Percentiles rank a stretch among this genome's conserved stretches.
These are phyloP conservation scores for Thielaviopsis populi DNA, from an alignment of 2,329 filamentous ascomycete species.

Conservation along the genomic window DNA sequence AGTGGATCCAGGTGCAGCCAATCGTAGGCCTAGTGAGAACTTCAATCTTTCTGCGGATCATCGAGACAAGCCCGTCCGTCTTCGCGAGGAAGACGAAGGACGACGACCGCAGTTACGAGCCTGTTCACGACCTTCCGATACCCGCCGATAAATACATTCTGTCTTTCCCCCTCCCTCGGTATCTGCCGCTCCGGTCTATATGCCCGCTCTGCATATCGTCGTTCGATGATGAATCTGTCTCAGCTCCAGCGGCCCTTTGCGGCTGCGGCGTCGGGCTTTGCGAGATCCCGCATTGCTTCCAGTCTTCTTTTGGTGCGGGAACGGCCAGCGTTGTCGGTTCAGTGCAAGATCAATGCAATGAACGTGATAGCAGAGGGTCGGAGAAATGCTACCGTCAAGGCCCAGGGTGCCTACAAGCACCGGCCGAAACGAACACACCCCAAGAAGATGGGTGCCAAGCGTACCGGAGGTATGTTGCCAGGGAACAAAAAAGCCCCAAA, in stretches of 20 bases:
- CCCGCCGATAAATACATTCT: neutral
- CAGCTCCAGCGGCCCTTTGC: slow-evolving; percentile 33
- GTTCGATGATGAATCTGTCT: slow-evolving; percentile 18
- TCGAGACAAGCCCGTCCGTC: neutral
- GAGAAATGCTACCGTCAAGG: slow-evolving; percentile 44
- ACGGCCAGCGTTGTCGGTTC: slow-evolving; percentile 18
- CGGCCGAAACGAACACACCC: slow-evolving; percentile 43
- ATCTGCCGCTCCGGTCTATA: neutral
- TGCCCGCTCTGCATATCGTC: neutral
- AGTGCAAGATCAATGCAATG: slow-evolving; percentile 16
- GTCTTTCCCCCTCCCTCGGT: neutral
- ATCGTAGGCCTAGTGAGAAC: slow-evolving; percentile 7
- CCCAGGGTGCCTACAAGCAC: slow-evolving; percentile 54
- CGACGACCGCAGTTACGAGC: neutral
- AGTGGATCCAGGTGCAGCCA: slow-evolving; percentile 9
- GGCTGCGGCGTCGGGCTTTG: slow-evolving; percentile 26
- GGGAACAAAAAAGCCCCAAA: neutral
- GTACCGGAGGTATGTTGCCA: slow-evolving; percentile 56
- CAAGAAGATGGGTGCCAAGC: slow-evolving; percentile 90
- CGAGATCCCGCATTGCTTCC: slow-evolving; percentile 17
- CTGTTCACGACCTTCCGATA: neutral
- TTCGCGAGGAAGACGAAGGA: neutral
- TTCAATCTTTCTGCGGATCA: slow-evolving; percentile 14
- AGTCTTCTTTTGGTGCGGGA: slow-evolving; percentile 15
- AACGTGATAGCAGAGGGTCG: slow-evolving; percentile 26